Conservation (phyloP, 2,329 filamentous ascomycete species). For the Lachnellula arida region DNA sequence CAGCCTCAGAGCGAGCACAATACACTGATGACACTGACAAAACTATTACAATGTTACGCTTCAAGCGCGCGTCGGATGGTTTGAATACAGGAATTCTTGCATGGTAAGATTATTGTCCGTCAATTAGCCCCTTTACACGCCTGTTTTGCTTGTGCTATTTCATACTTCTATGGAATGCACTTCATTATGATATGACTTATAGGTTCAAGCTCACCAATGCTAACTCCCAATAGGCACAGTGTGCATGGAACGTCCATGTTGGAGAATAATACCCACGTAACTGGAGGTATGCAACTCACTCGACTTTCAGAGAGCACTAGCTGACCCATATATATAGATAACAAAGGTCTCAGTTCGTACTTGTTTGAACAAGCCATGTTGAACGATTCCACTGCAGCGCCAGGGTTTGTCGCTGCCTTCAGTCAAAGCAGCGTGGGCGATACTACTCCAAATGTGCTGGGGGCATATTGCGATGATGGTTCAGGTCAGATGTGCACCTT, state of each 20-base stretch:
- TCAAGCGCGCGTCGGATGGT: slow-evolving; percentile 66
- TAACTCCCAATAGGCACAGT: slow-evolving; percentile 32
- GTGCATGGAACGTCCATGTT: slow-evolving; percentile 88
- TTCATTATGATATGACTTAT: not conserved
- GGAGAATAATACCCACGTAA: slow-evolving; percentile 84
- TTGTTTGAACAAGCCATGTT: slow-evolving; percentile 69
- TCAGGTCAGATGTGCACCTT: slow-evolving; percentile 66
- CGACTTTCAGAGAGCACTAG: not conserved
- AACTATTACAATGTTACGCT: slow-evolving; percentile 72
- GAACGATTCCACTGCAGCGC: slow-evolving; percentile 50
- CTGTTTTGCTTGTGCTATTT: slow-evolving; percentile 20
- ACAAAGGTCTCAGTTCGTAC: slow-evolving; percentile 87
- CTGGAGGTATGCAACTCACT: slow-evolving; percentile 43
- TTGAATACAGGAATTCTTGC: slow-evolving; percentile 77
- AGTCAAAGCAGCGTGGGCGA: slow-evolving; percentile 90
- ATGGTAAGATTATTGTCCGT: slow-evolving; percentile 50
- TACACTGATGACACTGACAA: slow-evolving; percentile 65
- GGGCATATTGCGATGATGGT: slow-evolving; percentile 85
- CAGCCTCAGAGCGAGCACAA: slow-evolving; percentile 63
- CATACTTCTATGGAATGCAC: not conserved
- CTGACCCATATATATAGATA: slow-evolving; percentile 49
- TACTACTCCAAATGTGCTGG: slow-evolving; percentile 79
- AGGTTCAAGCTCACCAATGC: not conserved
- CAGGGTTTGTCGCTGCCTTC: slow-evolving; percentile 81
- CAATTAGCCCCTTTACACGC: no score